Base-by-base conservation (phyloP, 2,329 filamentous ascomycete genomes). In the Fusarium sp. region DNA sequence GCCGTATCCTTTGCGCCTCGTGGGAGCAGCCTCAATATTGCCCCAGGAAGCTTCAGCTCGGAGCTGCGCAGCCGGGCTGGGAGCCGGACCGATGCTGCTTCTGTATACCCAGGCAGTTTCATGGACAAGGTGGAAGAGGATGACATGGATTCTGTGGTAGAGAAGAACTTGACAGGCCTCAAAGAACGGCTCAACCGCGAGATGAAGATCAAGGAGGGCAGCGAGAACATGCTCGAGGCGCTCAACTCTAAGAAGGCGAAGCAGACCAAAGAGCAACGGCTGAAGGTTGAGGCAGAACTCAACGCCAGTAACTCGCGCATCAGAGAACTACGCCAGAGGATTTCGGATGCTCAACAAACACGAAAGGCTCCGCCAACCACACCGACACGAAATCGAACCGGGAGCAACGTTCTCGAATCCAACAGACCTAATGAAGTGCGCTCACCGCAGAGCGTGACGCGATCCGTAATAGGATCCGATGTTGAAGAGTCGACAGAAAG, bases 171-270 rank as follows among this genome's bases (percentile, higher is more conserved):
- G 74, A 87, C 89, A 20, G 84, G 88, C 56, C 86, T 97, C 68
- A 90, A 91, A 75, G 94, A 97, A 74, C 88, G 91, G 76, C 90
- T 99, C 69, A 95, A 93, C 72, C 95, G 96, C 75, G 96, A 99
- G 82, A 90, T 94, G 82, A 98, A 98, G 84, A 98, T 99, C 78
- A 97, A 97, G 80, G 92, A 95, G 75, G 96, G 96, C 18, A 97
- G 95, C 62, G 96, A 99, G 83, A 99, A 99, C 78, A 90, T 99
- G 87, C 85, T 99, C 38, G 96, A 99, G 82, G 96, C 96, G 11
- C 83, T 99, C 70, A 93, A 97, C 78, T 87, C 90, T 46, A 99
- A 99, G 81, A 97, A 97, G 79, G 91, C 93, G 49, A 99, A 98
- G 81, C 95, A 98, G 79, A 91, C 92, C 68, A 96, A 94, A 77